These are phyloP conservation scores for Anthracocystis setariae DNA, from an alignment of 1,284 basidiomycete species.

Conservation along the genomic window DNA sequence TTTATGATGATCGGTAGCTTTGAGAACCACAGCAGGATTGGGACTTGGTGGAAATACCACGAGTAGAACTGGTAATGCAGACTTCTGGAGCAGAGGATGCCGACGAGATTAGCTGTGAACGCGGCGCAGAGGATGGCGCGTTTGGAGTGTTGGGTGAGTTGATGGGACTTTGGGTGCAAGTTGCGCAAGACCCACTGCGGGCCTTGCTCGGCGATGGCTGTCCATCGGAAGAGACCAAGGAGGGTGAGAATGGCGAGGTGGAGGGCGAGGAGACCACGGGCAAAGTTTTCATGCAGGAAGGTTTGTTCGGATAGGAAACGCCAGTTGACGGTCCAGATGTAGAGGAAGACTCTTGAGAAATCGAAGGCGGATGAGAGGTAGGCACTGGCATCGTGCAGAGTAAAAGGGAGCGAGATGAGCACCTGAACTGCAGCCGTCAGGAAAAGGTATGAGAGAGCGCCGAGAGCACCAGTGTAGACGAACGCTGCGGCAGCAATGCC, in stretches of 20 bases:
- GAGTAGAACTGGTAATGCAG: conserved; percentile 98
- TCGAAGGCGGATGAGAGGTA: conserved; percentile 87
- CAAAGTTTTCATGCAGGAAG: conserved; percentile 78
- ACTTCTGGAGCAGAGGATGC: conserved; percentile 90
- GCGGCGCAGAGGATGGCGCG: conserved; percentile 19
- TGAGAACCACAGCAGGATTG: conserved; percentile 79
- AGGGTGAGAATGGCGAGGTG: conserved; percentile 75
- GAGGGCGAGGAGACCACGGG: conserved; percentile 75
- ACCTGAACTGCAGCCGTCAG: conserved; percentile 70
- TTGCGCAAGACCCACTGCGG: conserved; percentile 70
- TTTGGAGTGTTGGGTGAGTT: conserved; percentile 4
- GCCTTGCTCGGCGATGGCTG: conserved; percentile 78
- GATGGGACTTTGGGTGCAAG: conserved; percentile 1
- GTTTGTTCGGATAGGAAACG: conserved; percentile 79
- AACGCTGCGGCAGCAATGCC: conserved; percentile 76
- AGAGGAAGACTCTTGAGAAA: conserved; percentile 86
- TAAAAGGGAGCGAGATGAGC: conserved; percentile 78
- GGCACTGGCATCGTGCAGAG: conserved; percentile 73
- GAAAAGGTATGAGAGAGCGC: conserved; percentile 14
- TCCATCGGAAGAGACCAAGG: conserved; percentile 75
- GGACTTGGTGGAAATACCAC: conserved; percentile 96
- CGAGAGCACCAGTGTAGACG: conserved; percentile 71
- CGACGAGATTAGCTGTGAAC: conserved; percentile 91
- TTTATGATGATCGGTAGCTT: conserved; percentile 34
- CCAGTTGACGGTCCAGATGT: conserved; percentile 99